A percentile compares a stretch with the other conserved stretches of the same genome.
Conservation (phyloP, 805 yeast species). For the Ogataea haglerorum region DNA sequence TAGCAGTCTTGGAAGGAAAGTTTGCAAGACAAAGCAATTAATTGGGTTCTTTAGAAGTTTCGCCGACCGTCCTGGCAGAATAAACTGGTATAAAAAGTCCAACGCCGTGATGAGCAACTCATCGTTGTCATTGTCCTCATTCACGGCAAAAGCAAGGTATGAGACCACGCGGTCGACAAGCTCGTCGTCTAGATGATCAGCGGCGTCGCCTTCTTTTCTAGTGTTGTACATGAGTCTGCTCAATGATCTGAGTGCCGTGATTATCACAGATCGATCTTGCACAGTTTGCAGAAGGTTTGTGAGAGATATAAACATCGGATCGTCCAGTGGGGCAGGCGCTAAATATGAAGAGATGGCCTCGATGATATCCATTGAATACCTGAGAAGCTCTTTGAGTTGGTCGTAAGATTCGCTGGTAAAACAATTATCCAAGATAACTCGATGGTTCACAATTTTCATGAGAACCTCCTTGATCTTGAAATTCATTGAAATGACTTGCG, state of each 20-base stretch:
- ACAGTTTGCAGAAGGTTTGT: conserved; percentile 47
- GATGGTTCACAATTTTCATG: conserved; percentile 43
- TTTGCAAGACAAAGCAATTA: conserved; percentile 50
- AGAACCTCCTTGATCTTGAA: conserved; percentile 36
- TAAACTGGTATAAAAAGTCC: conserved; percentile 79
- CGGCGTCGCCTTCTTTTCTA: conserved; percentile 38
- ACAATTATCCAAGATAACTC: conserved; percentile 24
- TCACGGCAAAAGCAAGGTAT: conserved; percentile 46
- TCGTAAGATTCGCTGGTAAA: conserved; percentile 29
- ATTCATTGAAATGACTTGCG: conserved; percentile 66
- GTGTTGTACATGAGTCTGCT: conserved; percentile 74
- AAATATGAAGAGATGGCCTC: conserved; percentile 83
- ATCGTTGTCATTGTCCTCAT: conserved; percentile 45
- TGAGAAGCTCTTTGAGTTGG: conserved; percentile 54
- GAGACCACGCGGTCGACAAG: conserved; percentile 55
- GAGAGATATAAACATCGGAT: conserved; percentile 59
- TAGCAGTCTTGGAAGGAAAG: conserved; percentile 61
- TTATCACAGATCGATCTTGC: conserved; percentile 65
- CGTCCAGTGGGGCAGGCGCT: conserved; percentile 69
- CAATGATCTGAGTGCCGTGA: conserved; percentile 70
- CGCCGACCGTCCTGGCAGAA: conserved; percentile 58
- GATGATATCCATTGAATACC: conserved; percentile 70
- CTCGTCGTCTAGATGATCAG: conserved; percentile 43
- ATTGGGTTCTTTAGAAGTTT: conserved; percentile 45
- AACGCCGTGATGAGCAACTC: conserved; percentile 71